These are phyloP conservation scores for Comarum palustre DNA, from an alignment of 306 rosid species.

Conservation along the genomic window DNA sequence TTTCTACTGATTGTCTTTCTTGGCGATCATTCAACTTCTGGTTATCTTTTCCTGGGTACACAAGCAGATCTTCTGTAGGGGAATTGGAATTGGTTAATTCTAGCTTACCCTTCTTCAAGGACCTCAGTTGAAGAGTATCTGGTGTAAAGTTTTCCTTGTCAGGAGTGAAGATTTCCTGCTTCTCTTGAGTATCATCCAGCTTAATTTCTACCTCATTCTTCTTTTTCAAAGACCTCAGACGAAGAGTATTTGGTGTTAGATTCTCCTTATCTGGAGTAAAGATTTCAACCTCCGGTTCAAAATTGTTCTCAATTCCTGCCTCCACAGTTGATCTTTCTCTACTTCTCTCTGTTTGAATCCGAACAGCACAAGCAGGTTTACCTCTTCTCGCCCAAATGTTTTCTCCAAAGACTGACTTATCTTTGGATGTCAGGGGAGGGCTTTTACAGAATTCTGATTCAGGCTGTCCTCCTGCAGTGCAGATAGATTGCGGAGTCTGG, in stretches of 20 bases:
- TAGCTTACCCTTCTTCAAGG: conserved; percentile 42
- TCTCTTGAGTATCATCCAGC: conserved; percentile 27
- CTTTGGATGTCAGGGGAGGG: conserved; percentile 24
- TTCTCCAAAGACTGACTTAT: conserved; percentile 21
- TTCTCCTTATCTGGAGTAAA: conserved; percentile 67
- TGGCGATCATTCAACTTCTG: conserved; percentile 35
- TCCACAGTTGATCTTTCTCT: conserved; percentile 21
- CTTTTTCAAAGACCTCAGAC: conserved; percentile 39
- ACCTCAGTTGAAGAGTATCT: conserved; percentile 38
- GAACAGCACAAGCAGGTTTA: conserved; percentile 57
- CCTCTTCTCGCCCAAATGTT: conserved; percentile 69
- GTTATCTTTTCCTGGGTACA: conserved; percentile 46
- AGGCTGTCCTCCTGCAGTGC: conserved; percentile 26
- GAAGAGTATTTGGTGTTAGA: conserved; percentile 52
- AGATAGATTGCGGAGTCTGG: conserved; percentile 33
- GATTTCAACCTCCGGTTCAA: conserved; percentile 42
- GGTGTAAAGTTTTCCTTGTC: conserved; percentile 71
- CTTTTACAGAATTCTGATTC: conserved; percentile 26
- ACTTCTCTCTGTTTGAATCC: conserved; percentile 38
- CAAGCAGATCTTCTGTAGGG: conserved; percentile 31
- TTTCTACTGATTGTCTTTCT: conserved; percentile 32
- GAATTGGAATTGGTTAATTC: conserved; percentile 36
- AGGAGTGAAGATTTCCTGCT: conserved; percentile 49
- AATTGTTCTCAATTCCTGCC: conserved; percentile 24
- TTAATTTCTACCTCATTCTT: conserved; percentile 39